phyloP scores from a whole-genome alignment of 2,329 filamentous ascomycete species.

The Talaromyces atroroseus region DNA sequence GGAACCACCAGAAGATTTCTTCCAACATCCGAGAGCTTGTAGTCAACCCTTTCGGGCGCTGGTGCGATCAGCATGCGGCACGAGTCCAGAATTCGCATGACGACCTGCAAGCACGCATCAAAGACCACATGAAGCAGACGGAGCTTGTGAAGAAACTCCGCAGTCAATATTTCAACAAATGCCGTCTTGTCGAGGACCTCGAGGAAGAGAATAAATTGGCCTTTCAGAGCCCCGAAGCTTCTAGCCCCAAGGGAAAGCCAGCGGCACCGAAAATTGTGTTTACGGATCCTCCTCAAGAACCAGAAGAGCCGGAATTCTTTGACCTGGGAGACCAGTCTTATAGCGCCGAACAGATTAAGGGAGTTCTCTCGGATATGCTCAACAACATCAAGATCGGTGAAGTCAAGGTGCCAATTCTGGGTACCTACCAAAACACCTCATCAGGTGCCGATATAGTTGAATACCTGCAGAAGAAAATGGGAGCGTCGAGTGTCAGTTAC shows the following conservation, averaged over 20 bases:
- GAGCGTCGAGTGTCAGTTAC: slow-evolving; percentile 76
- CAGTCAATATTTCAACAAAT: slow-evolving; percentile 98
- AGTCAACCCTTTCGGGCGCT: slow-evolving; percentile 86
- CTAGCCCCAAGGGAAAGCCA: slow-evolving; percentile 51
- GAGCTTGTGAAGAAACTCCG: slow-evolving; percentile 88
- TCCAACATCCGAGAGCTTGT: slow-evolving; percentile 95
- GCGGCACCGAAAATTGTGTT: slow-evolving; percentile 74
- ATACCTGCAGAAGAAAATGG: slow-evolving; percentile 86
- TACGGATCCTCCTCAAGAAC: slow-evolving; percentile 61
- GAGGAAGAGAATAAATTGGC: slow-evolving; percentile 98
- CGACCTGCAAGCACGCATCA: slow-evolving; percentile 83
- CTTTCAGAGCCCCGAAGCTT: slow-evolving; percentile 75
- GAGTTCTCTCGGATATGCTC: slow-evolving; percentile 79
- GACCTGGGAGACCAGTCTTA: slow-evolving; percentile 91
- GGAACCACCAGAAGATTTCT: slow-evolving; percentile 90
- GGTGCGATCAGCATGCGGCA: slow-evolving; percentile 91
- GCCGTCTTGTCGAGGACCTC: slow-evolving; percentile 86
- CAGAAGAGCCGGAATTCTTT: slow-evolving; percentile 70
- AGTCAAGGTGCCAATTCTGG: slow-evolving; percentile 90
- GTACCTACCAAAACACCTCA: slow-evolving; percentile 90
- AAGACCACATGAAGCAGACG: slow-evolving; percentile 85
- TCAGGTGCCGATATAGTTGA: slow-evolving; percentile 90
- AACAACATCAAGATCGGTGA: slow-evolving; percentile 82
- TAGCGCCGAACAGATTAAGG: slow-evolving; percentile 79
- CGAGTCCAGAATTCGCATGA: slow-evolving; percentile 93